These are phyloP conservation scores for Dipteronia sinensis DNA, from an alignment of 345 rosid genomes.

Conservation along the genomic window DNA sequence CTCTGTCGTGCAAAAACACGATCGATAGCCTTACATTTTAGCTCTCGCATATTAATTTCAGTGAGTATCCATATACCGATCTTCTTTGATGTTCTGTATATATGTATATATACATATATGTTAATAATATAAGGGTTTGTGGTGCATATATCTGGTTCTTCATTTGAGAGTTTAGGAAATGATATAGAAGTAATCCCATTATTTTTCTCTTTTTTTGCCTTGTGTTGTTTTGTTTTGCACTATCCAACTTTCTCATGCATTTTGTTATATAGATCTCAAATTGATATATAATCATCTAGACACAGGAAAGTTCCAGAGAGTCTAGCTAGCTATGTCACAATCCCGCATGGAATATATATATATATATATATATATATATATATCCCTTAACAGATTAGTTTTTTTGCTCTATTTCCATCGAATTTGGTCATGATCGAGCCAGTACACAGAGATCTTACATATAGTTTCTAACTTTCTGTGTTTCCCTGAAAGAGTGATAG, in stretches of 20 bases:
- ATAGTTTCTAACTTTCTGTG: too few species aligned
- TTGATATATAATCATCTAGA: not conserved
- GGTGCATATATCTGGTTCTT: not conserved
- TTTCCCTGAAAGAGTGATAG: too few species aligned
- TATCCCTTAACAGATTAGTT: not conserved
- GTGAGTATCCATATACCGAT: constrained; percentile 1
- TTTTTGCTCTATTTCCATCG: not conserved
- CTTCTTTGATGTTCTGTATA: not conserved
- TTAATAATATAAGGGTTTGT: constrained; percentile 8
- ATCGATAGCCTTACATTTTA: not conserved
- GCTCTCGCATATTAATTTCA: not conserved
- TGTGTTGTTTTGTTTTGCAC: not conserved
- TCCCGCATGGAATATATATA: not conserved
- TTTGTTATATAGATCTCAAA: not conserved
- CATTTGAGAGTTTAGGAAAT: not conserved
- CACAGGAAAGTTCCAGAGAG: not conserved
- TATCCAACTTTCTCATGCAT: not conserved
- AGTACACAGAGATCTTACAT: too few species aligned
- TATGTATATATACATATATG: too few species aligned
- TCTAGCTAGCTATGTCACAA: not conserved
- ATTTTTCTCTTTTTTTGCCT: not conserved
- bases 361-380: too few species aligned
- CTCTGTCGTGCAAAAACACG: not conserved
- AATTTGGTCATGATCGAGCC: not conserved
- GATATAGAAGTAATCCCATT: not conserved